Evolutionary conservation across 768 basidiomycete species (phyloP), one percentile per base, ranked within the genome.

Genomic region (Termitomyces sp.): DNA sequence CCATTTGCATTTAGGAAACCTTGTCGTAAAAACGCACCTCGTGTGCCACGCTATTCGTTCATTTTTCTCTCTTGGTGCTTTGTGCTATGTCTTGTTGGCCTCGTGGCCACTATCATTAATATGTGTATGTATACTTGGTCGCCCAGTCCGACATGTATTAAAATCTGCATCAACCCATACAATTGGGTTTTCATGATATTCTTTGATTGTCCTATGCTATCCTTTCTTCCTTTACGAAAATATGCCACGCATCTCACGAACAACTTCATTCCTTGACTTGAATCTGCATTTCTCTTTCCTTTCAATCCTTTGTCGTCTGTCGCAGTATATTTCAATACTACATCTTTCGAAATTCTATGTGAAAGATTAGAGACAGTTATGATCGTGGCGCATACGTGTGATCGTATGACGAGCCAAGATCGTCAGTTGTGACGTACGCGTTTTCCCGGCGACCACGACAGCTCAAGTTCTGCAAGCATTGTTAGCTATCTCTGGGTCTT

Each of bases 71-170:
- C 37, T 35, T 54, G 34, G 12, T 14, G 34, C 37, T n/a, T n/a
- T 46, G 12, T 60, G 28, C 49, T 41, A 37, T 61, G 9, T 46
- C 35, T 41, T 35, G 25, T 49, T 42, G 39, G 50, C 55, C 19
- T 56, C 50, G 32, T 10, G 23, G 55, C 46, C 21, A 48, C 44
- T 52, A 50, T 58, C 48, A 50, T 58, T 35, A 50, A 56, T 43
- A 34, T 57, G 52, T 62, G 48, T 59, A 55, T 62, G 61, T 59
- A 50, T 59, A 46, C 55, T 27, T 42, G 46, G 35, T 49, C 52
- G 25, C n/a, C n/a, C 43, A 23, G 28, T 34, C 50, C 56, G 49
- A 55, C 53, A 35, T 62, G 61, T 62, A 62, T 52, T 59, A 62
- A 45, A 57, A 54, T 50, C 57, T 56, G 55, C 55, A 59, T 59